Conservation (phyloP, 345 rosid species). For the Moricandia arvensis region DNA sequence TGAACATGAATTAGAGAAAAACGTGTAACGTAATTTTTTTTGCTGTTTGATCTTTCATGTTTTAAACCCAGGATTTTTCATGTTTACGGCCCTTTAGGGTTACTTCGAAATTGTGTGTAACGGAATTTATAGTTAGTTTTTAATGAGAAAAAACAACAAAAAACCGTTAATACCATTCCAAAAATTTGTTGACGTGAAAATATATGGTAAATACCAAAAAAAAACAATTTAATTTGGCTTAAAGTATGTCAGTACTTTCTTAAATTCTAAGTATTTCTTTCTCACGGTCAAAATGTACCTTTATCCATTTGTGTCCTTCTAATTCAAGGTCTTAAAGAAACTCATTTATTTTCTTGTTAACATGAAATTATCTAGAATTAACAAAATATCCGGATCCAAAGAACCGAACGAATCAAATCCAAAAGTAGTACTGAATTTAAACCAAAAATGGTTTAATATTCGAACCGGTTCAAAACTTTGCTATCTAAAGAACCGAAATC, state of each 20-base stretch:
- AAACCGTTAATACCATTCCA: neutral
- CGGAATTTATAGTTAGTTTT: constrained; percentile 2
- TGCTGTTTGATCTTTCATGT: constrained; percentile 16
- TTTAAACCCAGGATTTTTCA: constrained; percentile 11
- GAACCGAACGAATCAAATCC: too few species aligned
- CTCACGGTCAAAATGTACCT: neutral
- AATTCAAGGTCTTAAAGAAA: neutral
- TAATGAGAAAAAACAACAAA: neutral
- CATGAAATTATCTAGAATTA: too few species aligned
- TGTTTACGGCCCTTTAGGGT: constrained; percentile 10
- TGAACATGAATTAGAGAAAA: constrained; percentile 2
- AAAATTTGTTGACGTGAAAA: neutral
- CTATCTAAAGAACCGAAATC: too few species aligned
- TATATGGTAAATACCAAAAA: neutral
- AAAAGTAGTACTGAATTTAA: too few species aligned
- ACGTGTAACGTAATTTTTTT: constrained; percentile 9
- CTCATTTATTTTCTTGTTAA: neutral
- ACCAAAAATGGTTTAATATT: too few species aligned
- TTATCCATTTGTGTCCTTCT: neutral
- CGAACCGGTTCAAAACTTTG: too few species aligned
- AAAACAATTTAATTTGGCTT: neutral
- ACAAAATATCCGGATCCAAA: too few species aligned
- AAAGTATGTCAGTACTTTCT: too few species aligned
- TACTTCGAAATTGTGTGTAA: constrained; percentile 23
- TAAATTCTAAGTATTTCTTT: too few species aligned